Evolutionary conservation across 768 basidiomycete genomes (phyloP).

Genomic region (Mycena vulgaris): DNA sequence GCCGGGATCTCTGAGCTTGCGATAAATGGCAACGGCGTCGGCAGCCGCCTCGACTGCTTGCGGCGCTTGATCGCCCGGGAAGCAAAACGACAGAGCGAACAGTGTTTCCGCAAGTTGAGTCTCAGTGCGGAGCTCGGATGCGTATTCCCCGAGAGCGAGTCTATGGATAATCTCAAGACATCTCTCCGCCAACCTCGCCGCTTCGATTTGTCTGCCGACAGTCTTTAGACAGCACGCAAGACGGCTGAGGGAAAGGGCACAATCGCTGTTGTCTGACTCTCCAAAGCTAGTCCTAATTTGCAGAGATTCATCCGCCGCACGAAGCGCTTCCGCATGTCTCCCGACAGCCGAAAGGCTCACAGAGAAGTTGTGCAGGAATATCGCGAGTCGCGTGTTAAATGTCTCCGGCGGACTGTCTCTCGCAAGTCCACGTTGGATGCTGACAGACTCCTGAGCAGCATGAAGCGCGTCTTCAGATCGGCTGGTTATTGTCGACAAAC

Average conservation of each 20-base stretch:
- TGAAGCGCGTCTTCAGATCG: constrained; percentile 18
- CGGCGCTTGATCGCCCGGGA: not conserved
- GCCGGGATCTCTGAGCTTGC: not conserved
- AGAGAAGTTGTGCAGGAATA: constrained; percentile 36
- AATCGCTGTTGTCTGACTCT: constrained; percentile 11
- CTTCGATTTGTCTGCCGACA: constrained; percentile 12
- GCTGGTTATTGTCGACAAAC: constrained; percentile 7
- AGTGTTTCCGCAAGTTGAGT: constrained; percentile 31
- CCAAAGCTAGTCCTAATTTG: constrained; percentile 4
- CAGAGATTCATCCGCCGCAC: constrained; percentile 29
- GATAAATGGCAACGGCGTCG: constrained; percentile 30
- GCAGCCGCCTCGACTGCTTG: constrained; percentile 10
- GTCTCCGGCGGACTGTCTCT: not conserved
- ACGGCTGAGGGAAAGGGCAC: constrained; percentile 29
- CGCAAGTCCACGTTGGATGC: constrained; percentile 32
- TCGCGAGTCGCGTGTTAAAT: constrained; percentile 23
- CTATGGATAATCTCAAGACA: constrained; percentile 18
- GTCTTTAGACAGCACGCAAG: constrained; percentile 25
- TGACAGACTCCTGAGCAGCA: constrained; percentile 28
- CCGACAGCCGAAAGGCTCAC: constrained; percentile 20
- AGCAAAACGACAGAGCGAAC: constrained; percentile 21
- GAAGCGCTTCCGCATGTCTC: constrained; percentile 31
- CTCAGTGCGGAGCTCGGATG: not conserved
- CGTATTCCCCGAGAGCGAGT: not conserved
- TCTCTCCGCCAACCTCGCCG: constrained; percentile 7